Base-by-base conservation (phyloP, 2,329 filamentous ascomycete genomes). In the Pyrenophora graminea region DNA sequence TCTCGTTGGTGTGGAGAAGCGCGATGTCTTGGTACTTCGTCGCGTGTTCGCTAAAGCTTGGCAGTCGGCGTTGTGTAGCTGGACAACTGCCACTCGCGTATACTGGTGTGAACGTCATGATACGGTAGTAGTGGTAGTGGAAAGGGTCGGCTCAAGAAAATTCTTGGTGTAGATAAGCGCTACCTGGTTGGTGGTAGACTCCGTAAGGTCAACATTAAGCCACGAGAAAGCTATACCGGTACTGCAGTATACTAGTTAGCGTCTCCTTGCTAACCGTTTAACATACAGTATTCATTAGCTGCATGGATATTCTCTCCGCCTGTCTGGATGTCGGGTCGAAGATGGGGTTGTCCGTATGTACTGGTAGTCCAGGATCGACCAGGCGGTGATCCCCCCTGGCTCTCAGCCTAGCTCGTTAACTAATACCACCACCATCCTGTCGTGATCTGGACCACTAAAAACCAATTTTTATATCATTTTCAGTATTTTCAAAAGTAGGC, bases 11-110 rank as follows among this genome's bases (percentile, higher is more conserved):
- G 55, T 39, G 51, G 52, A 46, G 57, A 46, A 56, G 45, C 39
- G 50, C 39, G 31, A 53, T 23, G 48, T 31, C 55, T 56, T 49
- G 53, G 49, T 41, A 18, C 39, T 57, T 57, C 49, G 51, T 60
- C 40, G 53, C 32, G 48, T 52, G 37, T 55, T 48, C 45, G 25
- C 45, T 25, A 36, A 38, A 27, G 44, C 51, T 55, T 53, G 42
- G 52, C 48, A 47, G 48, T 47, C 38, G 48, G 34, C 33, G 42
- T 18, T 9, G 27, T 6, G 39, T 44, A 37, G 34, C 55, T 60
- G 48, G 59, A 52, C 59, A 21, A 21, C 32, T 50, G 42, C 39
- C 39, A 42, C 37, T 31, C 37, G 51, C 51, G 44, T 51, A 34
- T 39, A 47, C 38, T 41, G 46, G 48, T 51, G 39, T 39, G 25